Base-by-base conservation (phyloP, 192 early-diverging fungal genomes). In the Coemansia sp. region DNA sequence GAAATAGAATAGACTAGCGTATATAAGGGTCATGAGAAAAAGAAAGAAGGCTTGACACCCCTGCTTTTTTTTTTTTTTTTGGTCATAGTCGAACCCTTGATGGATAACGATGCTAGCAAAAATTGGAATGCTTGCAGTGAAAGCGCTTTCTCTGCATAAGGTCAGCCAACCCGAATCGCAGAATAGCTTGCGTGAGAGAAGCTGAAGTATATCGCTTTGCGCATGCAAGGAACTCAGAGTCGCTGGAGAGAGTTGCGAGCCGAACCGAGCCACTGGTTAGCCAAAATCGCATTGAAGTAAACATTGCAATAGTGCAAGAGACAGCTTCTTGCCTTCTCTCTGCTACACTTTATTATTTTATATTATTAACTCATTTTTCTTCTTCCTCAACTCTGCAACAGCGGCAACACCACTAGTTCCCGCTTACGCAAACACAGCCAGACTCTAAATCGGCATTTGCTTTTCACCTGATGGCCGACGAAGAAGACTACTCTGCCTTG, bases 401-500 rank as follows among this genome's bases (percentile, higher is more conserved):
- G 36, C 36, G 36, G 36, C 36, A 38, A 38, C 36, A 38, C 36
- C 0, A 0, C 36, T 38, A 38, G 36, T 38, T 38, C 36, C 36
- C 36, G 36, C 36, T 38, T 38, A 38, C 36, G 36, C 36, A 38
- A 38, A 38, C 36, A 38, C 36, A 38, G 36, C 36, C 36, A 9
- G 36, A 0, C 36, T 9, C 44, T 17, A 45, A 45, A 45, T 45
- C 44, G 44, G 17, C 27, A 58, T 32, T 58, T 58, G 9, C 29
- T 29, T 13, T 34, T 20, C 19, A n/a, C 46, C 29, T 27, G 24
- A 83, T 83, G 81, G 75, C 76, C 24, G 81, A 77, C 31, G 91
- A 93, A 55, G 92, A 93, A 65, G 93, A 96, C 83, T 94, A 89
- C 63, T 88, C 85, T 36, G 62, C 82, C 41, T 77, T 95, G 63